phyloP scores from a whole-genome alignment of 805 yeast genomes.

The Cyberlindnera euphorbiiphila region DNA sequence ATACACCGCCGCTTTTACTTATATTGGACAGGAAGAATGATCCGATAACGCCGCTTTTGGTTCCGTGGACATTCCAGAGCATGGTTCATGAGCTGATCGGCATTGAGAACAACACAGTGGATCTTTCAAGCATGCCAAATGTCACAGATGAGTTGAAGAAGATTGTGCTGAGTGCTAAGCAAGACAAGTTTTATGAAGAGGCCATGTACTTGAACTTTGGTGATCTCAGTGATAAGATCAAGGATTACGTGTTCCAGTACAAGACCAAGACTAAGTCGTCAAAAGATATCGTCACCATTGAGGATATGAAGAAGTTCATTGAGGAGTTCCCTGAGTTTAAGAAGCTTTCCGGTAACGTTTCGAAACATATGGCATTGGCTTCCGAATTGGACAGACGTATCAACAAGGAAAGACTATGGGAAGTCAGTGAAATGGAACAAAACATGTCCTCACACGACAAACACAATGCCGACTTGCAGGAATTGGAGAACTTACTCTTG shows the following conservation, averaged over 20 bases:
- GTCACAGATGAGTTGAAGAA: conserved; percentile 56
- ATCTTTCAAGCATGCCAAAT: conserved; percentile 52
- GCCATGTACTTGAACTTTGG: conserved; percentile 91
- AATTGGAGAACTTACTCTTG: conserved; percentile 52
- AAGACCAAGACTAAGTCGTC: conserved; percentile 75
- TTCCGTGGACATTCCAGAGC: conserved; percentile 98
- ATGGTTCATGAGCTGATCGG: conserved; percentile 94
- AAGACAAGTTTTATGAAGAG: conserved; percentile 74
- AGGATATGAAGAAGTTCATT: conserved; percentile 86
- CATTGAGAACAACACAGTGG: conserved; percentile 76
- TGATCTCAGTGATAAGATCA: conserved; percentile 85
- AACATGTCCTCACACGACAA: conserved; percentile 64
- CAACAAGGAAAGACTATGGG: conserved; percentile 64
- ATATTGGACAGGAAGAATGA: conserved; percentile 83
- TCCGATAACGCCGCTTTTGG: conserved; percentile 86
- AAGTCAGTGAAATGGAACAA: conserved; percentile 87
- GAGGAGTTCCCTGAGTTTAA: conserved; percentile 94
- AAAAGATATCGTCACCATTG: conserved; percentile 68
- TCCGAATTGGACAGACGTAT: conserved; percentile 80
- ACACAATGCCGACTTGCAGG: conserved; percentile 52
- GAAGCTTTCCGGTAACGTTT: conserved; percentile 79
- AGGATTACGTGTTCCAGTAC: conserved; percentile 77
- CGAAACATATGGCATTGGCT: conserved; percentile 88
- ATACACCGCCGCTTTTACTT: conserved; percentile 68
- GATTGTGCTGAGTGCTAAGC: conserved; percentile 61